Base-by-base conservation (phyloP, 1,284 basidiomycete species). In the Heterobasidion occidentale region DNA sequence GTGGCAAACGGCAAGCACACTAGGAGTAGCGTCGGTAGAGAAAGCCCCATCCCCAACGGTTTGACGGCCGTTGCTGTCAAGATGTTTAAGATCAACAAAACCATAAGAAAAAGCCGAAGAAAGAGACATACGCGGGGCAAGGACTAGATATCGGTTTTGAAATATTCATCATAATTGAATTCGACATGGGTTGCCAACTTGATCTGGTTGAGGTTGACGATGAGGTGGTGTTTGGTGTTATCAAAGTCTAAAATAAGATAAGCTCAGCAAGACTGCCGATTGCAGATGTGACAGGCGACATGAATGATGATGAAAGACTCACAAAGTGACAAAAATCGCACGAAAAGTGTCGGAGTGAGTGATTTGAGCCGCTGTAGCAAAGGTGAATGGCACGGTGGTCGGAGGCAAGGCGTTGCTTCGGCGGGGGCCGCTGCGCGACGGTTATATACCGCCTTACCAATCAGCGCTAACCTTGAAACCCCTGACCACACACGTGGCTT, bases 31-130 rank as follows among this genome's bases (percentile, higher is more conserved):
- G 87, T 90, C 86, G 80, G 78, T 77, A 72, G 78, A 79, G 76
- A 79, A 77, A 77, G 89, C 89, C 89, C 89, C 89, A 91, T 92
- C 90, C 75, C 89, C 89, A 92, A 92, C 89, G 89, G 86, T 79
- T 77, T 83, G 86, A 89, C 89, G 82, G 75, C 88, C 89, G 89
- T 91, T 92, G 89, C 90, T 92, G 70, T 11, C 68, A 35, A 61
- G 53, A 56, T 55, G 17, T 33, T 27, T 27, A 4, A 4, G 27
- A 27, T 27, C 15, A 45, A 44, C 47, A 35, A 35, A 53, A 52
- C 11, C 9, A 42, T 51, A 35, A 48, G 49, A 35, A 0, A 2
- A 15, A 20, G 14, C 64, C 68, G 65, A 33, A 74, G 58, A 60
- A 54, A 67, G 61, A 54, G 64, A 82, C 87, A 62, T 79, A 88